Evolutionary conservation across 371 early-diverging fungal species (phyloP), one percentile per base, ranked within the genome.

Genomic region (Batkoa obscura): DNA sequence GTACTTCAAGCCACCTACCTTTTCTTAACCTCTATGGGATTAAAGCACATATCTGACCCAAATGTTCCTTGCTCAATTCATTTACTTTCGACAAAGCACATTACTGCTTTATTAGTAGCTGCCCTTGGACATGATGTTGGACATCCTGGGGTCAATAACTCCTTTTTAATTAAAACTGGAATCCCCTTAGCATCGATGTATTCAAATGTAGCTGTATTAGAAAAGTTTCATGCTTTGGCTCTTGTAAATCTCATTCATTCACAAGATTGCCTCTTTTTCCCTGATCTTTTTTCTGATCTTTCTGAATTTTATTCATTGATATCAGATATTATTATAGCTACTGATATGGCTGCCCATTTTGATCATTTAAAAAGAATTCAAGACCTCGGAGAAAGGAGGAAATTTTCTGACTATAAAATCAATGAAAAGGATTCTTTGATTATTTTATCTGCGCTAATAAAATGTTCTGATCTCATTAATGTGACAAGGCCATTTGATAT

Each of bases 151-250:
- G 79, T 88, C 23, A 88, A 81, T 63, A 89, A 88, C 56, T 72
- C 70, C 60, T 85, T 85, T 57, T 73, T 87, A 78, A 73, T 85
- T 45, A 73, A 80, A 1, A 80, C 85, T 0, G 67, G 72, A 31
- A 84, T 89, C 13, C 88, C 83, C 32, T 67, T 87, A 49, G 95
- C 97, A 5, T 71, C 86, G 51, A 65, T 93, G 4, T 95, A 94
- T 73, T 91, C 93, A 66, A 53, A 34, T 6, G 53, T 38, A 8
- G 84, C 91, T 0, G 88, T 92, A 3, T 72, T 96, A 13, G 97
- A 96, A 69, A 91, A 87, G 66, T 90, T 86, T 67, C 97, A 96
- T 64, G 78, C 85, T 2, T 81, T 86, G 67, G 74, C 86, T 3
- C 80, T 91, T 45, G 90, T 88, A 66, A 76, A 81, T 61, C 65